Base-by-base conservation (phyloP, 495 filamentous ascomycete species). In the Penicillium arizonense region DNA sequence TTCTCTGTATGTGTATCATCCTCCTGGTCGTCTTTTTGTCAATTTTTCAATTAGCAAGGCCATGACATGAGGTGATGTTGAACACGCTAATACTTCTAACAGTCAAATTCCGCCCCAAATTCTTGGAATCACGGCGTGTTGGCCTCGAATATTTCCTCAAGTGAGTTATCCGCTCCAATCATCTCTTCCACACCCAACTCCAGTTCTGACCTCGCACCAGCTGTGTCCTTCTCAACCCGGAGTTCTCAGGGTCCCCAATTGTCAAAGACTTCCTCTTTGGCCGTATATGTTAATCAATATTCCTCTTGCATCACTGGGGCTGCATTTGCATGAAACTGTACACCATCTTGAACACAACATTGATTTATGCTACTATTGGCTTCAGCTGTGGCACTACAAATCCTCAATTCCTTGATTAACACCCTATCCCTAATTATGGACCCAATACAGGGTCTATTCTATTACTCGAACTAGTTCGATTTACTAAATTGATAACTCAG, bases 111-210 rank as follows among this genome's bases (percentile, higher is more conserved):
- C 82, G 83, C 6, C 80, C 86, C 6, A 75, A 75, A 26, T 90
- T 90, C 59, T 72, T 90, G 35, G 87, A 90, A 61, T 74, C 76
- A 14, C 72, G 87, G 34, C 79, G 82, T 43, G 72, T 77, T 45
- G 87, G 87, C 11, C 70, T 90, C 39, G 77, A 79, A 33, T 88
- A 90, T 62, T 90, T 89, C 54, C 70, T 90, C 39, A 88, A 87
- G 83, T 89, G 64, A 64, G 83, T 71, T 46, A 32, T 11, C 14
- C 41, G 49, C 10, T 50, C 0, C 13, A 8, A 26, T 42, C 6
- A 30, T 52, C 24, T 28, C 35, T 9, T 32, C 28, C 4, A 37
- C 2, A 30, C 52, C 61, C 33, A 45, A 35, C 46, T 33, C 18
- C 14, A 18, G 21, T 40, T 7, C 37, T 53, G 13, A 55, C 32